Percentiles rank a stretch among this genome's conserved stretches.
Conservation (phyloP, 2,329 filamentous ascomycete species). For the Xylariomycetidae sp. region DNA sequence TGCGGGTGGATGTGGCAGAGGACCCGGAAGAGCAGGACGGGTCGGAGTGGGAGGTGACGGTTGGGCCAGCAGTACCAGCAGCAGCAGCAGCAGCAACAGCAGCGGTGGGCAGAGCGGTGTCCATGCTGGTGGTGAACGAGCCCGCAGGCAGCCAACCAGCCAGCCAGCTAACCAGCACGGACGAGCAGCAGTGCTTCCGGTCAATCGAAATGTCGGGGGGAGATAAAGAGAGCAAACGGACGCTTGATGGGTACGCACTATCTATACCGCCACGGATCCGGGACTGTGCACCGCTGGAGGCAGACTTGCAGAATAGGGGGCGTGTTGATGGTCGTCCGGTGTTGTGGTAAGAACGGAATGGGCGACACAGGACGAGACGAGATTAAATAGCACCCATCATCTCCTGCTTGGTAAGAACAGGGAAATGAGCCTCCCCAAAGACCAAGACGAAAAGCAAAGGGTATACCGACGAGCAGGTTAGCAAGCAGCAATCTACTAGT, state of each 20-base stretch:
- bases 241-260: slow-evolving; percentile 16
- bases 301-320: slow-evolving; percentile 5
- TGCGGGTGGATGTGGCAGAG: slow-evolving; percentile 21
- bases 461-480: slow-evolving; percentile 9
- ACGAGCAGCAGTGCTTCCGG: slow-evolving; percentile 15
- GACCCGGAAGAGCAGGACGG: slow-evolving; percentile 23
- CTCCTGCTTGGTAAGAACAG: too few species aligned
- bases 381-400: slow-evolving; percentile 1
- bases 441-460: too few species aligned
- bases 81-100: too few species aligned
- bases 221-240: slow-evolving; percentile 25
- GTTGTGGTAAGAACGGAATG: not conserved
- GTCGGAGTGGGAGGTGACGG: slow-evolving; percentile 19
- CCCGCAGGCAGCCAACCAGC: too few species aligned
- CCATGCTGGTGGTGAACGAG: slow-evolving; percentile 23
- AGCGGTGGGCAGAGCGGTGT: slow-evolving; percentile 12
- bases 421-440: too few species aligned
- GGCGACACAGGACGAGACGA: not conserved
- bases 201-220: slow-evolving; percentile 9
- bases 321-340: too few species aligned
- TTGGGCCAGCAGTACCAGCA: slow-evolving; percentile 15
- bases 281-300: slow-evolving; percentile 8
- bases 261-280: slow-evolving; percentile 18
- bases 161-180: too few species aligned
- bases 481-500: too few species aligned